These are phyloP conservation scores for Musa schizocarpa DNA, from an alignment of 176 grass and related monocot genomes.

Conservation along the genomic window DNA sequence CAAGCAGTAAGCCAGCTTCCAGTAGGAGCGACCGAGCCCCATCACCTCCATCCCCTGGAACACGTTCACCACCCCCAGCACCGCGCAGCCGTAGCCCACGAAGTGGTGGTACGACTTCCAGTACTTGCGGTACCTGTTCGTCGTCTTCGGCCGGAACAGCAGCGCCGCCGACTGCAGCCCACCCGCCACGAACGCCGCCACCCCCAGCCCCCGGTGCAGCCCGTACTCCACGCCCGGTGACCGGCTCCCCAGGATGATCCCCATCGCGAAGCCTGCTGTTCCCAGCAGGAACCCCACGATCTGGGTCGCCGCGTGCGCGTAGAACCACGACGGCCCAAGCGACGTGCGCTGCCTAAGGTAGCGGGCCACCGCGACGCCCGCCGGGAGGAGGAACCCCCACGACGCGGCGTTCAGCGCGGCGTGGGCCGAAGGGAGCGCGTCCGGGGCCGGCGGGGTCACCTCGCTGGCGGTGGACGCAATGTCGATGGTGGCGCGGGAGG, in stretches of 20 bases:
- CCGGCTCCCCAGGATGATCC: conserved; percentile 61
- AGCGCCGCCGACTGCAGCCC: conserved; percentile 84
- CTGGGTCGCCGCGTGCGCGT: conserved; percentile 67
- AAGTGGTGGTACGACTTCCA: conserved; percentile 99
- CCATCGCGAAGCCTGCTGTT: conserved; percentile 66
- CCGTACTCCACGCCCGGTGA: conserved; percentile 66
- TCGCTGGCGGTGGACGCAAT: conserved; percentile 78
- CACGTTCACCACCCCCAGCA: conserved; percentile 89
- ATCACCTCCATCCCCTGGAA: conserved; percentile 98
- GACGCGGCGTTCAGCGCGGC: conserved; percentile 59
- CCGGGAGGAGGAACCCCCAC: conserved; percentile 76
- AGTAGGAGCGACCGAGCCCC: conserved; percentile 67
- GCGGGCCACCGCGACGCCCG: conserved; percentile 62
- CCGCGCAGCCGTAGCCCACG: conserved; percentile 78
- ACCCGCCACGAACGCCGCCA: conserved; percentile 61
- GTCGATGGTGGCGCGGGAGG: conserved; percentile 78
- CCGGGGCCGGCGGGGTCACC: conserved; percentile 10
- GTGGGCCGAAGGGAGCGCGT: conserved; percentile 43
- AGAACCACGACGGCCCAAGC: conserved; percentile 73
- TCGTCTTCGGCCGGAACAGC: conserved; percentile 88
- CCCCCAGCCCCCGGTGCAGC: conserved; percentile 76
- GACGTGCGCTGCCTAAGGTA: conserved; percentile 71
- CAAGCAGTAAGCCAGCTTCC: conserved; percentile 94
- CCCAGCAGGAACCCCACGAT: conserved; percentile 48
- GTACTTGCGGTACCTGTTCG: conserved; percentile 89